These are phyloP conservation scores for Reutealis trisperma DNA, from an alignment of 345 rosid species.

Conservation along the genomic window DNA sequence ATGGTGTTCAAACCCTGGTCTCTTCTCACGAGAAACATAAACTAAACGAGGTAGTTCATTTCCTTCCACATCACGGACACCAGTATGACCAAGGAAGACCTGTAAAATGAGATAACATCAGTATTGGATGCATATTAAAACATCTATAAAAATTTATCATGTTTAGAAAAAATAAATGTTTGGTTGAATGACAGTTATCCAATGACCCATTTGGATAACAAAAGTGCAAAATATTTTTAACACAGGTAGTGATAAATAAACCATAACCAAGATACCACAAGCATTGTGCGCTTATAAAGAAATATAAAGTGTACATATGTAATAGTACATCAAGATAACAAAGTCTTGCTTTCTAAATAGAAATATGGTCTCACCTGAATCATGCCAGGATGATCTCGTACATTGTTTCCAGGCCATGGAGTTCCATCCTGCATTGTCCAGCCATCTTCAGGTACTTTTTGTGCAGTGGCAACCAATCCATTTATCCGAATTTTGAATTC, in stretches of 20 bases:
- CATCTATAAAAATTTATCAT: background rate
- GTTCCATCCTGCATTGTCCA: conserved; percentile 99
- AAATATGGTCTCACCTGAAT: conserved; percentile 68
- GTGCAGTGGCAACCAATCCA: conserved; percentile 92
- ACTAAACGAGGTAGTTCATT: conserved; percentile 87
- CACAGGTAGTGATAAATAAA: background rate
- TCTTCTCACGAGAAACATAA: too few species aligned
- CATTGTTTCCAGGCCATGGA: conserved; percentile 97
- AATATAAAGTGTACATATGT: background rate
- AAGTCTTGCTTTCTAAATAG: background rate
- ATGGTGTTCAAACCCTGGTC: conserved; percentile 98
- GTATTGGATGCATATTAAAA: background rate
- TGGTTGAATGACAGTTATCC: background rate
- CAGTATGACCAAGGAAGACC: conserved; percentile 92
- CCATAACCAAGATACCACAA: background rate
- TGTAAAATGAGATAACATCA: conserved; percentile 28
- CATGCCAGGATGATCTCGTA: conserved; percentile 99
- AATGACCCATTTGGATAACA: background rate
- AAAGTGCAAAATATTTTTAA: background rate
- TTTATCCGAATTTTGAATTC: conserved; percentile 91
- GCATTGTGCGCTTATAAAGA: background rate
- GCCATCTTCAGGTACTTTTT: conserved; percentile 98
- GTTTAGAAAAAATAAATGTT: background rate
- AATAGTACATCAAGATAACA: background rate
- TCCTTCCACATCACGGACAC: conserved; percentile 74